Percentiles rank a stretch among this genome's conserved stretches.
Evolutionary conservation across 345 rosid genomes (phyloP).

Genomic region (Citrus glauca): DNA sequence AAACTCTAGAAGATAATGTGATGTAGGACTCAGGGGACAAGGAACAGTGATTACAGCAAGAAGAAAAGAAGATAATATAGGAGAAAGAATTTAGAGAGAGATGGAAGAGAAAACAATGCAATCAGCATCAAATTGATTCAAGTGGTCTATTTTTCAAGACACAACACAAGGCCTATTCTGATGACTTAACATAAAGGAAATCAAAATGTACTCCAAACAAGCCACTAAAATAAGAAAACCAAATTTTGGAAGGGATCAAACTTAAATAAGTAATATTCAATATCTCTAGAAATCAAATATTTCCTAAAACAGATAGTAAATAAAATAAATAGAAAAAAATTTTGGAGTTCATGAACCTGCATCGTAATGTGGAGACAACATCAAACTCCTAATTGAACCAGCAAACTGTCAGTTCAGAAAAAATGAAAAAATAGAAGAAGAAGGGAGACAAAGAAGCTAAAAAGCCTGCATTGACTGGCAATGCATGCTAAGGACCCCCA

Average conservation of each 20-base stretch:
- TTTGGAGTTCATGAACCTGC: background rate
- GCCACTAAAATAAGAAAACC: background rate
- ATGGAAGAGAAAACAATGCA: background rate
- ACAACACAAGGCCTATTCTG: background rate
- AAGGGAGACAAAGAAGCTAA: too few species aligned
- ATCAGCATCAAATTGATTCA: background rate
- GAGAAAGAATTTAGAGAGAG: background rate
- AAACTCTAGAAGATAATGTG: background rate
- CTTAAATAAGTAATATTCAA: background rate
- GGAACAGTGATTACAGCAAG: background rate
- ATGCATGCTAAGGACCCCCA: background rate
- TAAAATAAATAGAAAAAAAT: background rate
- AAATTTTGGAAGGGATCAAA: background rate
- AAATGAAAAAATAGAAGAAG: too few species aligned
- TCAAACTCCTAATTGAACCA: background rate
- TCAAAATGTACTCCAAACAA: background rate
- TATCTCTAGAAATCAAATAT: background rate
- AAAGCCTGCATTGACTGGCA: background rate
- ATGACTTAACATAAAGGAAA: background rate
- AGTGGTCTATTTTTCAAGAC: background rate
- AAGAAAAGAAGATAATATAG: background rate
- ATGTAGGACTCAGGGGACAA: background rate
- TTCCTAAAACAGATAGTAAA: background rate
- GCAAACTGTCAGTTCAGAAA: too few species aligned
- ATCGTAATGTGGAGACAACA: background rate